Conservation (phyloP, 2,329 filamentous ascomycete species). For the Hypoxylon sp. region DNA sequence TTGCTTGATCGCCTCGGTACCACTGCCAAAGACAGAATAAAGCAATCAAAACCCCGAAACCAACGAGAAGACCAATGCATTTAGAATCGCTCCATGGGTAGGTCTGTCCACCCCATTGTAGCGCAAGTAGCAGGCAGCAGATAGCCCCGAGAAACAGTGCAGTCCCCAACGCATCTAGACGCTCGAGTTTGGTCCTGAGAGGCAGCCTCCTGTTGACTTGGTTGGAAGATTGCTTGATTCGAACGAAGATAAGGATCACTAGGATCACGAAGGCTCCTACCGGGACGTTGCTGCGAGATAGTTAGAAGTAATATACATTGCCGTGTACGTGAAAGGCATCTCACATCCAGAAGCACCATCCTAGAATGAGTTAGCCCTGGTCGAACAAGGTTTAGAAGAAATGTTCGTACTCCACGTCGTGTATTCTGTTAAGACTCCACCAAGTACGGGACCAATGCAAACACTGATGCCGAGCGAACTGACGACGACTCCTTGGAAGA, state of each 20-base stretch:
- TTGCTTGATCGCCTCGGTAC: conserved; percentile 15
- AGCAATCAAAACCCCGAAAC: conserved; percentile 3
- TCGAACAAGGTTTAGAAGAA: neutral
- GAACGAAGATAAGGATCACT: conserved; percentile 18
- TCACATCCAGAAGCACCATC: conserved; percentile 39
- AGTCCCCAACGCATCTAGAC: conserved; percentile 33
- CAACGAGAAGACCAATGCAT: conserved; percentile 28
- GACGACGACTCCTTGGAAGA: conserved; percentile 56
- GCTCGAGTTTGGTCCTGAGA: conserved; percentile 16
- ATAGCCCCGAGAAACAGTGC: conserved; percentile 46
- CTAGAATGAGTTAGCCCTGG: neutral
- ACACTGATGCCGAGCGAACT: conserved; percentile 57
- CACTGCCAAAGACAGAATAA: conserved; percentile 16
- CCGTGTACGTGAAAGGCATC: neutral
- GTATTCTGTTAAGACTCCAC: conserved; percentile 41
- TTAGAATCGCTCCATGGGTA: conserved; percentile 44
- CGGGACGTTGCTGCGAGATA: conserved; percentile 29
- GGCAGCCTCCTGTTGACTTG: conserved; percentile 7
- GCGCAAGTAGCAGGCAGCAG: conserved; percentile 56
- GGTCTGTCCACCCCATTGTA: conserved; percentile 57
- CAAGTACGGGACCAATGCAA: conserved; percentile 41
- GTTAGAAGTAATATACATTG: conserved; percentile 9
- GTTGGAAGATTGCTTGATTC: neutral
- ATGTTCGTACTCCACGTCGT: conserved; percentile 32
- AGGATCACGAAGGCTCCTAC: conserved; percentile 10